A percentile compares a stretch with the other conserved stretches of the same genome.
Evolutionary conservation across 768 basidiomycete species (phyloP).

Genomic region (Serendipita sp.): DNA sequence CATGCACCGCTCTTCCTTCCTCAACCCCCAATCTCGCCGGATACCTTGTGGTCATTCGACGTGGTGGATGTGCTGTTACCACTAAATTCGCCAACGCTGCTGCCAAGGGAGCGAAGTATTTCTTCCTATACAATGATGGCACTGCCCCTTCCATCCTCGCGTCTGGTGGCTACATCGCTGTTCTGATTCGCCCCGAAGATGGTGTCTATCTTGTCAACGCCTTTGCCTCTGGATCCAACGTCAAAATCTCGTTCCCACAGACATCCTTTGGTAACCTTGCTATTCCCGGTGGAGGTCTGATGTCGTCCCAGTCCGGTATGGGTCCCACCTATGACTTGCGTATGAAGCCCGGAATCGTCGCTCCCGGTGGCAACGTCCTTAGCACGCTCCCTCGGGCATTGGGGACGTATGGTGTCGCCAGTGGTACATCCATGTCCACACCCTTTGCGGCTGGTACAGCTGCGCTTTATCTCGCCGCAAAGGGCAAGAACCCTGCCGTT

Average conservation of each 20-base stretch:
- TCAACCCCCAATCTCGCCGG: conserved; percentile 16
- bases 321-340: conserved; percentile 21
- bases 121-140: conserved; percentile 9
- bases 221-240: background rate
- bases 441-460: conserved; percentile 7
- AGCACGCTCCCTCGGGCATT: conserved; percentile 10
- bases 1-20: conserved; percentile 17
- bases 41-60: conserved; percentile 19
- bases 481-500: background rate
- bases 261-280: background rate
- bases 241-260: conserved; percentile 3
- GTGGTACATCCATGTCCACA: conserved; percentile 7
- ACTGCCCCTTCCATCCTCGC: background rate
- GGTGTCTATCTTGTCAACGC: conserved; percentile 6
- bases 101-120: conserved; percentile 12
- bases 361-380: conserved; percentile 9
- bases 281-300: conserved; percentile 14
- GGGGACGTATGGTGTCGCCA: background rate
- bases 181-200: conserved; percentile 9
- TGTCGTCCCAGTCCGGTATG: conserved; percentile 15
- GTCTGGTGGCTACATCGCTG: background rate
- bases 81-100: conserved; percentile 16
- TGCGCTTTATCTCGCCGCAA: conserved; percentile 5
- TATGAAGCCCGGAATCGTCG: conserved; percentile 11
- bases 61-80: conserved; percentile 18